Conservation (phyloP, 148 eudicot genomes). For the Spergularia marina region DNA sequence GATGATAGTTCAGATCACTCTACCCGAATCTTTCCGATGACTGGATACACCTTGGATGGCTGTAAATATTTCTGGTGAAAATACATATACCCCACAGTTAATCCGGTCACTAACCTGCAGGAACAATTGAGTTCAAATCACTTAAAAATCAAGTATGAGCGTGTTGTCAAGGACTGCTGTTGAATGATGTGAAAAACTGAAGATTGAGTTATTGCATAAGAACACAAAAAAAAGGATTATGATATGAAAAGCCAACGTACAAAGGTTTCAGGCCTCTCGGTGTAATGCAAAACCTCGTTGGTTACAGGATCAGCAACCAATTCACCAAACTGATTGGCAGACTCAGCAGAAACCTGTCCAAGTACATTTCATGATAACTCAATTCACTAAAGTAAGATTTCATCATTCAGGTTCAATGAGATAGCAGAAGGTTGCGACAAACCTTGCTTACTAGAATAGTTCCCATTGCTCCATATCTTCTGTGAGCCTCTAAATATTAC, state of each 20-base stretch:
- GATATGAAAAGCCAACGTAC: constrained; percentile 31
- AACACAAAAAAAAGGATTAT: constrained; percentile 9
- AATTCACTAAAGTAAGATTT: background rate
- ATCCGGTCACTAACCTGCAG: constrained; percentile 75
- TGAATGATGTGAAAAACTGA: background rate
- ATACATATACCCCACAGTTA: constrained; percentile 74
- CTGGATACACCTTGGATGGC: constrained; percentile 62
- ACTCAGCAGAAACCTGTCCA: constrained; percentile 59
- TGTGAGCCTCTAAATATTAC: constrained; percentile 60
- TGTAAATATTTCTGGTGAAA: constrained; percentile 57
- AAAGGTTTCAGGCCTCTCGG: constrained; percentile 73
- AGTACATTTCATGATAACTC: background rate
- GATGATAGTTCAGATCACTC: constrained; percentile 5
- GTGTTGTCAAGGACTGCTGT: background rate
- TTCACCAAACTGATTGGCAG: constrained; percentile 70
- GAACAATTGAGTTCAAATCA: constrained; percentile 11
- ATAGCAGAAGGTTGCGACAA: constrained; percentile 19
- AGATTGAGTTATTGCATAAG: background rate
- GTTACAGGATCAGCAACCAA: constrained; percentile 69
- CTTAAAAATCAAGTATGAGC: constrained; percentile 4
- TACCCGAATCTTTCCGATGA: constrained; percentile 64
- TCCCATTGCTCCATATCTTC: constrained; percentile 64
- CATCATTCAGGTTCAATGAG: background rate
- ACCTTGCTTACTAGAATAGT: constrained; percentile 73
- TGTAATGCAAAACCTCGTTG: constrained; percentile 70